Evolutionary conservation across 306 rosid species (phyloP).

Genomic region (Pyrus betulifolia): DNA sequence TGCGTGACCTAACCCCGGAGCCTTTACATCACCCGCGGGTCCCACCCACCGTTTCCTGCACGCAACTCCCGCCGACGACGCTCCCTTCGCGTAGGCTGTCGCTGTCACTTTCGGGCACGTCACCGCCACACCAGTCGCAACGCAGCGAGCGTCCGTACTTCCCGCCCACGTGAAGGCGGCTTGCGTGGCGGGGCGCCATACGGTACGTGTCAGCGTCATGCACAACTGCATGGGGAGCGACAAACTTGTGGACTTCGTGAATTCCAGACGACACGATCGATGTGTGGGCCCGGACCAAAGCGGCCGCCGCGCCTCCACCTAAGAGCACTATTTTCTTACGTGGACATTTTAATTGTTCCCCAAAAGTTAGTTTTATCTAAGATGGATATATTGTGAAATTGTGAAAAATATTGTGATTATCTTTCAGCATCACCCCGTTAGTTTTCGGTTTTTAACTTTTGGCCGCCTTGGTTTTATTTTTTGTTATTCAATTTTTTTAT

Average conservation of each 20-base stretch:
- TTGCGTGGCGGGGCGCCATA: neutral
- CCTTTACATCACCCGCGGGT: neutral
- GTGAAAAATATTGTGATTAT: no score
- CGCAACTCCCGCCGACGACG: slow-evolving; percentile 10
- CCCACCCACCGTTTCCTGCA: neutral
- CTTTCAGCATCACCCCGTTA: neutral
- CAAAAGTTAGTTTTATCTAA: no score
- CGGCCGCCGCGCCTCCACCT: slow-evolving; percentile 24
- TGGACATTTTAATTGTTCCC: neutral
- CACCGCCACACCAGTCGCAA: slow-evolving; percentile 10
- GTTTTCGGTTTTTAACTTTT: neutral
- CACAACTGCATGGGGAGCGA: neutral
- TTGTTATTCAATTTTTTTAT: no score
- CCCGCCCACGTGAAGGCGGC: slow-evolving; percentile 1
- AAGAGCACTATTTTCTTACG: neutral
- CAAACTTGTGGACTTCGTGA: neutral
- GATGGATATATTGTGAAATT: no score
- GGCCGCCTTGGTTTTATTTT: no score
- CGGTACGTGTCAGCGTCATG: neutral
- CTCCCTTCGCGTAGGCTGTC: neutral
- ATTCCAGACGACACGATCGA: neutral
- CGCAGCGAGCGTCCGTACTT: neutral
- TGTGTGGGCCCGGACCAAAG: neutral
- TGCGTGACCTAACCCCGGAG: neutral
- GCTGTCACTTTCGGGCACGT: slow-evolving; percentile 3